Percentiles rank a stretch among this genome's conserved stretches.
These are phyloP conservation scores for Cucurbita argyrosperma DNA, from an alignment of 306 rosid species.

Conservation along the genomic window DNA sequence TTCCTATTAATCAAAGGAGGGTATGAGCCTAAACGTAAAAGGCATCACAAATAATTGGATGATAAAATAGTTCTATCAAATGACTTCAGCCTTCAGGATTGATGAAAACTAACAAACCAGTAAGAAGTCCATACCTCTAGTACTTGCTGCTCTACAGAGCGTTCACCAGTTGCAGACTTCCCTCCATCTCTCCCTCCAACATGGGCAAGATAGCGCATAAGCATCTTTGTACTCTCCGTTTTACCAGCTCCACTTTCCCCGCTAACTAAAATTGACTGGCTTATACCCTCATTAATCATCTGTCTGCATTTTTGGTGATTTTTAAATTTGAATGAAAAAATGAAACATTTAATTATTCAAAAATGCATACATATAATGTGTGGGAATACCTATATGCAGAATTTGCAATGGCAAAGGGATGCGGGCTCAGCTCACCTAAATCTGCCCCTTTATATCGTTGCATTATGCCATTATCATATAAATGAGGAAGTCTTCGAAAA, in stretches of 20 bases:
- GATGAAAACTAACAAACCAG: background rate
- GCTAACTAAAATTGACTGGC: conserved; percentile 92
- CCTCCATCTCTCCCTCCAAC: conserved; percentile 94
- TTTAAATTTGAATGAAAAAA: background rate
- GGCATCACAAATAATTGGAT: background rate
- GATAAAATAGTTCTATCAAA: background rate
- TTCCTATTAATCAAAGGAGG: background rate
- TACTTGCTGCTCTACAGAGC: conserved; percentile 91
- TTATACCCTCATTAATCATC: conserved; percentile 64
- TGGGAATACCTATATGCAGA: conserved; percentile 74
- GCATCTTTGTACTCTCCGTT: conserved; percentile 96
- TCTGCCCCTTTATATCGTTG: conserved; percentile 52
- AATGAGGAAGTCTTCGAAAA: conserved; percentile 76
- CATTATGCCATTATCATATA: conserved; percentile 55
- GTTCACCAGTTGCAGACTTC: conserved; percentile 56
- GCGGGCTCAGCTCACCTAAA: conserved; percentile 87
- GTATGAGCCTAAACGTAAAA: background rate
- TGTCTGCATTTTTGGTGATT: conserved; percentile 28
- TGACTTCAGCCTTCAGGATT: background rate
- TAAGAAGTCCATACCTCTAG: conserved; percentile 43
- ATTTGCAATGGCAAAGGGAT: conserved; percentile 97
- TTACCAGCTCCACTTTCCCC: conserved; percentile 99
- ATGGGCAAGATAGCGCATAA: conserved; percentile 85
- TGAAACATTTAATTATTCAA: background rate
- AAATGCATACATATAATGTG: background rate